A percentile compares a stretch with the other conserved stretches of the same genome.
Evolutionary conservation across 805 yeast species (phyloP).

Genomic region (Metschnikowia amazonensis): DNA sequence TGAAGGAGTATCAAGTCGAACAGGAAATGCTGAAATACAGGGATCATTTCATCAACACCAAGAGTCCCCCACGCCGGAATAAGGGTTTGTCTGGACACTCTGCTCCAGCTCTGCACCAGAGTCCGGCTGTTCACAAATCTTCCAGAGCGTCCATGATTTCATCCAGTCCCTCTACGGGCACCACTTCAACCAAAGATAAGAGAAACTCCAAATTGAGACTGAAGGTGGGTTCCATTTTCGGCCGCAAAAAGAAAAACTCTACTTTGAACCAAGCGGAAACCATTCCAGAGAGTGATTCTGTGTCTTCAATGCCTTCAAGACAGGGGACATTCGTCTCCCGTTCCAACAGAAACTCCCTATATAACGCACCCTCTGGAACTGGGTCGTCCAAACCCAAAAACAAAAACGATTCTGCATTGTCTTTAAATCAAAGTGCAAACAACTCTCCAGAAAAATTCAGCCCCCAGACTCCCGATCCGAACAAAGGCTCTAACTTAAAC

Average conservation of each 20-base stretch:
- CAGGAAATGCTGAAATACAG: slow-evolving; percentile 38
- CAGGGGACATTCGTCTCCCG: slow-evolving; percentile 11
- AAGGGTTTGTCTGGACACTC: background rate
- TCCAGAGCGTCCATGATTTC: slow-evolving; percentile 11
- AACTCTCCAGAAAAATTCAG: background rate
- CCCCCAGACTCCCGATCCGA: background rate
- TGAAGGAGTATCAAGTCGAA: slow-evolving; percentile 42
- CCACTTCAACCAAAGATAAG: slow-evolving; percentile 26
- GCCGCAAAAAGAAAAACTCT: slow-evolving; percentile 51
- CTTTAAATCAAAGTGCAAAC: background rate
- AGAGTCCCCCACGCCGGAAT: slow-evolving; percentile 7
- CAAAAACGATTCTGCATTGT: slow-evolving; percentile 1
- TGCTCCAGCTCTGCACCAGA: background rate
- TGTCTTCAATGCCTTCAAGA: slow-evolving; percentile 18
- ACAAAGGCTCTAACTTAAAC: background rate
- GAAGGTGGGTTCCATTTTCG: slow-evolving; percentile 71
- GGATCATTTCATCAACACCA: slow-evolving; percentile 27
- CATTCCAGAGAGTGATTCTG: slow-evolving; percentile 34
- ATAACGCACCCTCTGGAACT: slow-evolving; percentile 8
- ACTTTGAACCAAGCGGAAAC: slow-evolving; percentile 19
- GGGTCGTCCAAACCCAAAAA: background rate
- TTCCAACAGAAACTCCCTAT: slow-evolving; percentile 13
- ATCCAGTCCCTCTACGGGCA: slow-evolving; percentile 13
- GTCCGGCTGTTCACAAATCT: background rate
- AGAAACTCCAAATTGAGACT: slow-evolving; percentile 52